phyloP scores from a whole-genome alignment of 768 basidiomycete species.

The Mycena capillaripes region DNA sequence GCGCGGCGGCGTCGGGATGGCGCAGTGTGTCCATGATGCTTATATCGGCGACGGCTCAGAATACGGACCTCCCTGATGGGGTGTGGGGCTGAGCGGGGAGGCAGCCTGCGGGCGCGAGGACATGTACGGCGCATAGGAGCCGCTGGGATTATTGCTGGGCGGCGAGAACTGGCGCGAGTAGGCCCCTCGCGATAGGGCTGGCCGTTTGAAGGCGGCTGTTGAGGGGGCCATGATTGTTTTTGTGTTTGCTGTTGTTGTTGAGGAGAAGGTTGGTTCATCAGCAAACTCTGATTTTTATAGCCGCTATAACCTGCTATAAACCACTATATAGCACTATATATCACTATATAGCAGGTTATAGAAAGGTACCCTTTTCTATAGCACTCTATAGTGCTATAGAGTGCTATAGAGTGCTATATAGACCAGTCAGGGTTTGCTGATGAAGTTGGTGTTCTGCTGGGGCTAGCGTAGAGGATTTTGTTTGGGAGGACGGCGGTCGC shows the following conservation, averaged over 20 bases:
- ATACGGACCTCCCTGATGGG: neutral
- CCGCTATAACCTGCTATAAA: no score
- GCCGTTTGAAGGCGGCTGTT: slow-evolving; percentile 9
- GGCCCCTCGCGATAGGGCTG: slow-evolving; percentile 19
- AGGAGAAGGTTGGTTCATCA: no score
- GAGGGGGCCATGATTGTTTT: neutral
- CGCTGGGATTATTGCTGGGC: neutral
- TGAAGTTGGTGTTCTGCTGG: neutral
- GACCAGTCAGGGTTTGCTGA: neutral
- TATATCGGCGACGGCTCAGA: slow-evolving; percentile 34
- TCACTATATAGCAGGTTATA: no score
- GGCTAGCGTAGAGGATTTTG: neutral
- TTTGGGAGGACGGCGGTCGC: slow-evolving; percentile 51
- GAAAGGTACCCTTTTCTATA: no score
- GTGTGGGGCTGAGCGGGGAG: neutral
- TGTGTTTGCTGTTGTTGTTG: slow-evolving; percentile 8
- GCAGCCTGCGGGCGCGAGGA: neutral
- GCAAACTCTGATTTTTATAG: no score
- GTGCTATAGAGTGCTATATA: no score
- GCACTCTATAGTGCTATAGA: no score
- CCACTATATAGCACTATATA: no score
- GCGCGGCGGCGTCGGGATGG: slow-evolving; percentile 15
- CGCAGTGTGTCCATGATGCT: slow-evolving; percentile 25
- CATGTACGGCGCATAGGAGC: neutral
- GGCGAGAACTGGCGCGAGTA: neutral